Base-by-base conservation (phyloP, 2,329 filamentous ascomycete genomes). In the Huntiella decipiens region DNA sequence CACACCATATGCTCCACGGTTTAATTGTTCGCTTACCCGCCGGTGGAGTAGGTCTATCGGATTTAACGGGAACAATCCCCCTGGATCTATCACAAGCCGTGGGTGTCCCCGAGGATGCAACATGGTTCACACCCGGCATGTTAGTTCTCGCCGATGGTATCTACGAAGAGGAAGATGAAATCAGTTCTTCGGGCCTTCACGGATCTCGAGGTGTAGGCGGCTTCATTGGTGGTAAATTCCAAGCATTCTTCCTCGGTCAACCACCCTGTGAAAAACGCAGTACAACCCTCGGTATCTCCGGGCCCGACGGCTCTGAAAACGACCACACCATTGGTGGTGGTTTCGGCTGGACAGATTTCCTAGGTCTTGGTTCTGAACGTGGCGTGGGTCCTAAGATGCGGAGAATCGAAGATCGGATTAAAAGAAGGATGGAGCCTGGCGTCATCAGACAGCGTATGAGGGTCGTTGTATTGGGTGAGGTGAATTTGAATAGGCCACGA, bases 301-400 rank as follows among this genome's bases (percentile, higher is more conserved):
- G 68, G 12, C 68, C 64, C 2, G 72, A 77, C 16, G 67, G 68
- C n/a, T 19, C n/a, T 16, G 68, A 70, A 8, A 62, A 66, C 15
- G 71, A 74, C 49, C 67, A 74, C 51, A 77, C 73, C 35, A 74
- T 82, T 37, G 80, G 79, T 22, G 82, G 82, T 48, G 84, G 83
- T 1, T 95, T 96, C 57, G 91, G 91, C 38, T 98, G 91, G 87
- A 86, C 94, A 45, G 91, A 96, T 60, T 98, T 96, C 57, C 67
- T 96, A 1, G 91, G 88, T 4, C 74, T 91, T 1, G 88, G 88
- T 33, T 93, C 85, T 55, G 85, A 94, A 59, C 79, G 86, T 39
- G 86, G 85, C 5, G 74, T 80, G 1, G 87, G 88, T 0, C 61
- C 73, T 1, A 79, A 81, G 48, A 95, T 96, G 88, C 76, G 83